Conservation (phyloP, 768 basidiomycete genomes). For the Tephrocybe sp. region DNA sequence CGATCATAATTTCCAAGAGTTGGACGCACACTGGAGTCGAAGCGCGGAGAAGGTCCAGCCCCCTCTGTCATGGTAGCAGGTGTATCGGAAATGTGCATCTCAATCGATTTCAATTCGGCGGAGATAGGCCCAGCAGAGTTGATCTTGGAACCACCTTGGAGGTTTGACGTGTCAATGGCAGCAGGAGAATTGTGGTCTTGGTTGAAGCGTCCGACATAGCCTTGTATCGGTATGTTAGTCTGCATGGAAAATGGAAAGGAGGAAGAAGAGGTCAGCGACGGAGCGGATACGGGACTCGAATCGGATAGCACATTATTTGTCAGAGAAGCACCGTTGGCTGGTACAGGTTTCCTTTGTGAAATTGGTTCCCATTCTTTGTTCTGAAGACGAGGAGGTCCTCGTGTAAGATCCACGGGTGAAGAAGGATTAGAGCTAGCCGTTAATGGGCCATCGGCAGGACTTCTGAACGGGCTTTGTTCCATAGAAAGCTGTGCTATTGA, state of each 20-base stretch:
- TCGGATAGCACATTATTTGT: constrained; percentile 32
- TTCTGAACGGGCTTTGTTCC: constrained; percentile 19
- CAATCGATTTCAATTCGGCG: constrained; percentile 13
- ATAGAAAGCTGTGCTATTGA: constrained; percentile 19
- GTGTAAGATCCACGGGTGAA: constrained; percentile 21
- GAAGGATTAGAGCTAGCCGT: constrained; percentile 27
- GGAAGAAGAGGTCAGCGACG: constrained; percentile 16
- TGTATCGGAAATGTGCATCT: constrained; percentile 14
- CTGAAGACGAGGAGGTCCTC: constrained; percentile 23
- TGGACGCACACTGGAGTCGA: constrained; percentile 13
- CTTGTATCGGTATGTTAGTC: constrained; percentile 18
- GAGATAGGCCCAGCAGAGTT: constrained; percentile 16
- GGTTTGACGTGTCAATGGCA: constrained; percentile 23
- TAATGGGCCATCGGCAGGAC: constrained; percentile 24
- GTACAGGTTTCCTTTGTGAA: constrained; percentile 16
- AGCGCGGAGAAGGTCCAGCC: constrained; percentile 11
- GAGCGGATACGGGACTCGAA: constrained; percentile 11
- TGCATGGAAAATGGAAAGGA: constrained; percentile 15
- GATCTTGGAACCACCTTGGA: constrained; percentile 18
- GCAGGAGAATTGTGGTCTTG: constrained; percentile 16
- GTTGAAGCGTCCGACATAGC: constrained; percentile 22
- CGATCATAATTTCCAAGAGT: constrained; percentile 12
- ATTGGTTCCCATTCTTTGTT: constrained; percentile 27
- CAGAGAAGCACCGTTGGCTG: constrained; percentile 19
- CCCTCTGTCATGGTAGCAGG: constrained; percentile 11